Evolutionary conservation across 2,329 filamentous ascomycete genomes (phyloP).

Genomic region (Tolypocladium paradoxum): DNA sequence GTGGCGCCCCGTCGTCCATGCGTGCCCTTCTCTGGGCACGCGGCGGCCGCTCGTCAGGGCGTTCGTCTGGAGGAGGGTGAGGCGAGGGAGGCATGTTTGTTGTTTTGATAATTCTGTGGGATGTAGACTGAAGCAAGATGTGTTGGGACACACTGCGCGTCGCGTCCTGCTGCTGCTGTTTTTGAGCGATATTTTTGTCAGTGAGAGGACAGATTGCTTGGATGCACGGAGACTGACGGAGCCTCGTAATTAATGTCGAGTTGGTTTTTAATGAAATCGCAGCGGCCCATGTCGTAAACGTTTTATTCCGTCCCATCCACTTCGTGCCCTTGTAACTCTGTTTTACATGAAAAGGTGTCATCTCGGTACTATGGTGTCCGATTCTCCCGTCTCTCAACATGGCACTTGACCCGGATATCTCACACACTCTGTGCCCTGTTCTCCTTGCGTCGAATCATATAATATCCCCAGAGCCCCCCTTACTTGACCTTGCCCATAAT

Average conservation of each 20-base stretch:
- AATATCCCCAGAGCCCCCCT: not conserved
- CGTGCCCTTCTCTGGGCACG: not conserved
- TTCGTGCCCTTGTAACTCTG: not conserved
- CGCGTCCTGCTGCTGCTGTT: not conserved
- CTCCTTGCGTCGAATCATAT: not conserved
- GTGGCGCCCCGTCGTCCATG: not conserved
- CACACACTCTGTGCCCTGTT: not conserved
- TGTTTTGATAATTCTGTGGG: not conserved
- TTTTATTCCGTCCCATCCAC: not conserved
- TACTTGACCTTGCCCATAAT: constrained; percentile 90
- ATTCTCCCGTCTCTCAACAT: not conserved
- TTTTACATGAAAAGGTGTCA: not conserved
- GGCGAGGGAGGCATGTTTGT: not conserved
- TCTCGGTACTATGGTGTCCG: not conserved
- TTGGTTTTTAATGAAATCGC: not conserved
- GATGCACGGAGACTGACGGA: not conserved
- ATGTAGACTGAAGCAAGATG: not conserved
- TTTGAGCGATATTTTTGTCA: not conserved
- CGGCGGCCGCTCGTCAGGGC: not conserved
- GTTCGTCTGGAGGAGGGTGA: not conserved
- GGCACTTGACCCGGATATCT: not conserved
- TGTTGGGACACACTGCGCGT: not conserved
- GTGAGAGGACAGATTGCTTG: not conserved
- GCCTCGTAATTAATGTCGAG: not conserved
- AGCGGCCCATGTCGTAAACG: not conserved